Evolutionary conservation across 257 asterid genomes (phyloP), one percentile per base, ranked within the genome.

Genomic region (Misopates orontium): DNA sequence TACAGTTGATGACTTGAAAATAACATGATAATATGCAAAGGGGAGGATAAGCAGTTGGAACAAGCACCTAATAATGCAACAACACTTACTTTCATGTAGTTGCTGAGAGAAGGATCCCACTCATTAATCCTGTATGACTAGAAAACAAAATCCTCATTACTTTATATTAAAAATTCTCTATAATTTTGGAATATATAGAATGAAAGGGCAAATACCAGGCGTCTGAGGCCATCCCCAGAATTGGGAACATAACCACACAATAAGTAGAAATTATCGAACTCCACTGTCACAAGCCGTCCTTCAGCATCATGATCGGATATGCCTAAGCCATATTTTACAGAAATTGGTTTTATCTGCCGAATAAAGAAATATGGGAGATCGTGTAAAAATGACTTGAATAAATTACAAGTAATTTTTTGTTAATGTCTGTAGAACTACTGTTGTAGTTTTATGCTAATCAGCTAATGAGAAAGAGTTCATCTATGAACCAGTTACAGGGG

Each of bases 261-360:
- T 67, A 94, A 77, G 75, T 80, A 94, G 70, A 90, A 94, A 64
- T 68, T 52, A 45, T 88, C 95, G 56, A 87, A 94, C 66, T 93
- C 99, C 78, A 84, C 84, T 0, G 96, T 94, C 71, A 94, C 87
- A 65, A 94, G 95, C 60, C 96, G 94, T 42, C 99, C 97, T 86
- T 94, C 99, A 31, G 88, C 65, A 68, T 93, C 99, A 61, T 94
- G 99, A 74, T 90, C 96, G 15, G 95, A 57, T 65, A 86, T 83
- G 71, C 97, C 97, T 60, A 94, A 78, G 58, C 99, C 99, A 75
- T 94, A 94, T 64, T 78, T 85, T 62, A 90, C 95, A 71, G 97
- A 86, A 68, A 72, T 74, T 62, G 99, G 99, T 69, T 86, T 81
- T 64, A 83, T 80, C 99, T 94, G 94, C 74, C 72, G 74, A 54